These are phyloP conservation scores for Ogataea ramenticola DNA, from an alignment of 805 yeast genomes.

Conservation along the genomic window DNA sequence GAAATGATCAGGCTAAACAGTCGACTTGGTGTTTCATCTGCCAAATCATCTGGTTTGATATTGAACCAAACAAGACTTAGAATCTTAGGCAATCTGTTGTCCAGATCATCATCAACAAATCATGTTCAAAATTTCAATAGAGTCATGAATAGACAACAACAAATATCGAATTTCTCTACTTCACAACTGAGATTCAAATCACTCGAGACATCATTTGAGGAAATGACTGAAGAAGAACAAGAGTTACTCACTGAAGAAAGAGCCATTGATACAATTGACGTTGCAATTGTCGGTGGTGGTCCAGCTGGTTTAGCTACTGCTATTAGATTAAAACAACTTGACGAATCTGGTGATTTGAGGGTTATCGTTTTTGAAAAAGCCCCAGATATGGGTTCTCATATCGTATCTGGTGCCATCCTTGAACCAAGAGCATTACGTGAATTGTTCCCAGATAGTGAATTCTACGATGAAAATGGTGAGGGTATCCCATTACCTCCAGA, in stretches of 20 bases:
- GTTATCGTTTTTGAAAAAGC: constrained; percentile 91
- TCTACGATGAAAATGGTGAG: constrained; percentile 38
- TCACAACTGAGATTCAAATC: constrained; percentile 5
- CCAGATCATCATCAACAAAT: too few relatives aligned
- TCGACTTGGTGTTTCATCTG: too few relatives aligned
- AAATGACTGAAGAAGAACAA: constrained; percentile 35
- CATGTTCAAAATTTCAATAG: background rate
- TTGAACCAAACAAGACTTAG: too few relatives aligned
- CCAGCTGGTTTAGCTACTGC: constrained; percentile 97
- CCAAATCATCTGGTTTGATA: too few relatives aligned
- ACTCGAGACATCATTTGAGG: constrained; percentile 17
- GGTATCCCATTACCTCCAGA: constrained; percentile 78
- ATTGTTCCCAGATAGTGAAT: constrained; percentile 64
- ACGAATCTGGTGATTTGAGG: constrained; percentile 55
- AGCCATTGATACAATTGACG: constrained; percentile 83
- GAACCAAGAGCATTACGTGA: constrained; percentile 88
- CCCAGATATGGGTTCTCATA: constrained; percentile 88
- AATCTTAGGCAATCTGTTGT: too few relatives aligned
- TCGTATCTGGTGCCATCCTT: constrained; percentile 86
- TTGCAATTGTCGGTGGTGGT: constrained; percentile 95
- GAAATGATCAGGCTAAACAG: too few relatives aligned
- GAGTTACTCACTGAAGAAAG: constrained; percentile 53
- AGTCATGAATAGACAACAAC: background rate
- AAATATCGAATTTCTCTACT: background rate
- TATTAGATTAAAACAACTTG: constrained; percentile 79